Conservation (phyloP, 2,329 filamentous ascomycete genomes). For the Alternaria conjuncta region DNA sequence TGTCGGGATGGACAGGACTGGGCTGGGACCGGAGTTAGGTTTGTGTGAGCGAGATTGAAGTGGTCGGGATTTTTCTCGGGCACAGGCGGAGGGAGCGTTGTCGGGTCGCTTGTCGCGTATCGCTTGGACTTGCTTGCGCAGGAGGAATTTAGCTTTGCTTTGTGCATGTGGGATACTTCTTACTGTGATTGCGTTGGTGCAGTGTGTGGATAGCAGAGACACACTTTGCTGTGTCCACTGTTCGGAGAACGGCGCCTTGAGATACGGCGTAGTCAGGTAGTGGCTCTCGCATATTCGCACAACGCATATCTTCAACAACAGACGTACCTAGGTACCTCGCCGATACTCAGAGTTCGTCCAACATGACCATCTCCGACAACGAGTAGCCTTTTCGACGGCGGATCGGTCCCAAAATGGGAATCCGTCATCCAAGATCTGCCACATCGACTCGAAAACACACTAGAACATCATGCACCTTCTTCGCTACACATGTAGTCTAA, state of each 20-base stretch:
- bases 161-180: neutral
- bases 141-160: neutral
- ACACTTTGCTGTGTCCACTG: neutral
- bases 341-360: neutral
- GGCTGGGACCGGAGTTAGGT: neutral
- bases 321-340: neutral
- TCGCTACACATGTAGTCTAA: neutral
- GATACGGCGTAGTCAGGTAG: neutral
- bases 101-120: conserved; percentile 1
- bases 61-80: conserved; percentile 1
- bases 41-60: neutral
- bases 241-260: neutral
- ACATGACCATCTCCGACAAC: neutral
- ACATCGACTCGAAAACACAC: neutral
- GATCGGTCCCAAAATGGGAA: neutral
- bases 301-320: neutral
- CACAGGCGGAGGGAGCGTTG: neutral
- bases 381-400: neutral
- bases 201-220: neutral
- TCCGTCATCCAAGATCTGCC: neutral
- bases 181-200: neutral
- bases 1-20: neutral
- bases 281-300: neutral
- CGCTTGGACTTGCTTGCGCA: neutral
- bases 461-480: neutral